A percentile compares a stretch with the other conserved stretches of the same genome.
Conservation (phyloP, 2,329 filamentous ascomycete genomes). For the Xylaria digitata region DNA sequence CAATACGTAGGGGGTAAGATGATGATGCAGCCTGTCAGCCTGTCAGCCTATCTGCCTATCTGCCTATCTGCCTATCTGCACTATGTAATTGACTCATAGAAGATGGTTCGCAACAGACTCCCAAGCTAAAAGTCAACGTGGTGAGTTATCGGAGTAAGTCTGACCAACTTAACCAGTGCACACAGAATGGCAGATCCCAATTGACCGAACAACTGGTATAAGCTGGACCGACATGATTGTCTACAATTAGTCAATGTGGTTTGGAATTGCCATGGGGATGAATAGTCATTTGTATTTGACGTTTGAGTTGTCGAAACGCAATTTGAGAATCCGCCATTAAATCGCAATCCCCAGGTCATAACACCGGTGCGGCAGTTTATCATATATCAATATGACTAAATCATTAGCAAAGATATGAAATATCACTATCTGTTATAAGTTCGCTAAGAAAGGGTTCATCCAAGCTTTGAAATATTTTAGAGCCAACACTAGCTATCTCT, state of each 20-base stretch:
- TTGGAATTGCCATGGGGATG: constrained; percentile 7
- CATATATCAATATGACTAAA: constrained; percentile 17
- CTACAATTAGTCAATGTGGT: constrained; percentile 18
- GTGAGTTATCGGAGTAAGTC: constrained; percentile 12
- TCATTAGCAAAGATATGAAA: constrained; percentile 28
- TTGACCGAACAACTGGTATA: neutral
- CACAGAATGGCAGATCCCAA: neutral
- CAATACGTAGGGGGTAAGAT: neutral
- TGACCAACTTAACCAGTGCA: neutral
- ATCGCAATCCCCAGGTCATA: neutral
- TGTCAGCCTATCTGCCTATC: no score
- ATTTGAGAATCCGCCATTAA: neutral
- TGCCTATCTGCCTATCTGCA: neutral
- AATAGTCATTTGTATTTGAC: neutral
- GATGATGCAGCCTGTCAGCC: no score
- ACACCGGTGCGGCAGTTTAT: neutral
- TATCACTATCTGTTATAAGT: no score
- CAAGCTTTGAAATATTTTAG: neutral
- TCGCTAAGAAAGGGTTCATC: neutral
- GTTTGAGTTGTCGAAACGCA: neutral
- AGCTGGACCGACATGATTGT: neutral
- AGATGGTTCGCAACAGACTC: neutral
- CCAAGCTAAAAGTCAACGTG: neutral
- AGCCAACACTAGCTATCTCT: no score
- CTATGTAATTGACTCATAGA: neutral